Evolutionary conservation across 139 green algal genomes (phyloP).

Genomic region (Dunaliella primolecta): DNA sequence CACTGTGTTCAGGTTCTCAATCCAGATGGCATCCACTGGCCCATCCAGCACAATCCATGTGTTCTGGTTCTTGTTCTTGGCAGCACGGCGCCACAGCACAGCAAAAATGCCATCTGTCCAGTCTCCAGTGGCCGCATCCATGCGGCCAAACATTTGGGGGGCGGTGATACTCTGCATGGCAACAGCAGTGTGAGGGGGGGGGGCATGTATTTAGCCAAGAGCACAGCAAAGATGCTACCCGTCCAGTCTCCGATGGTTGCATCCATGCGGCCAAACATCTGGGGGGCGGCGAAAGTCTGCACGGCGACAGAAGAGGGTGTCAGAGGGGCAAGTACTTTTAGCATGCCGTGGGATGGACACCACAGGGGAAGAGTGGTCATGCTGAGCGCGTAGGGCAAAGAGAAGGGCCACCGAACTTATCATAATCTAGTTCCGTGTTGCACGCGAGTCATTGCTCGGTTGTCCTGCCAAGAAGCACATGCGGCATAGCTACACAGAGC

Average conservation of each 20-base stretch:
- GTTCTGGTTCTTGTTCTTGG: conserved; percentile 88
- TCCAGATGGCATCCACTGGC: conserved; percentile 96
- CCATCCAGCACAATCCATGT: conserved; percentile 96
- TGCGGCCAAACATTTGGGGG: conserved; percentile 82
- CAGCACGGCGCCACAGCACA: conserved; percentile 87
- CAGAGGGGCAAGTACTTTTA: no score
- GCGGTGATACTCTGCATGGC: conserved; percentile 60
- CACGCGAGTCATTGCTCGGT: no score
- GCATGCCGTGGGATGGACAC: no score
- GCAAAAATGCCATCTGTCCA: conserved; percentile 96
- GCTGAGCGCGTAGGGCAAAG: no score
- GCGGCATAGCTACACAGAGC: no score
- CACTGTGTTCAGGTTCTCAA: conserved; percentile 98
- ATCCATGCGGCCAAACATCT: conserved; percentile 86
- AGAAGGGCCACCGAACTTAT: no score
- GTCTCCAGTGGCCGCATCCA: conserved; percentile 85
- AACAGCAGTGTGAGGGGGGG: neutral
- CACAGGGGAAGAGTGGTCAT: no score
- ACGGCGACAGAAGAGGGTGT: neutral
- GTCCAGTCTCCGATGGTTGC: conserved; percentile 92
- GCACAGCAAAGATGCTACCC: conserved; percentile 90
- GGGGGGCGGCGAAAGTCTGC: conserved; percentile 67
- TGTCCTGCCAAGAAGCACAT: no score
- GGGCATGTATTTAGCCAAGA: no score
- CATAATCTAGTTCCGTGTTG: no score